Percentiles rank a stretch among this genome's conserved stretches.
phyloP scores from a whole-genome alignment of 768 basidiomycete genomes.

The Mrakia gelida region DNA sequence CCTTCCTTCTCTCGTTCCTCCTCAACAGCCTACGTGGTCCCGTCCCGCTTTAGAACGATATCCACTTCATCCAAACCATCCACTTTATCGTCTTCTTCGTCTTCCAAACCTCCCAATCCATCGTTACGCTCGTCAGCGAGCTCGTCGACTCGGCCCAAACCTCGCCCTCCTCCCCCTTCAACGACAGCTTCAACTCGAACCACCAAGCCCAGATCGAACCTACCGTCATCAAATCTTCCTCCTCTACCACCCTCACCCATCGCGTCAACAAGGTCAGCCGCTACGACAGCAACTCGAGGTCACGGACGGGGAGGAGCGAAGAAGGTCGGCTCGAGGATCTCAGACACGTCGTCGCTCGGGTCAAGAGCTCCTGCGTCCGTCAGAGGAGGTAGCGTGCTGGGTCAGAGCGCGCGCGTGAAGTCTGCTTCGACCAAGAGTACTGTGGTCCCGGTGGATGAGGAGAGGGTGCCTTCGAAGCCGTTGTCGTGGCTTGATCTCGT shows the following conservation, averaged over 20 bases:
- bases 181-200: neutral
- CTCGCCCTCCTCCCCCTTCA: neutral
- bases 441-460: neutral
- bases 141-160: neutral
- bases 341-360: neutral
- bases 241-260: neutral
- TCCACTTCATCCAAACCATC: neutral
- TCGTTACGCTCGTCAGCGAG: neutral
- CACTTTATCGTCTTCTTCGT: neutral
- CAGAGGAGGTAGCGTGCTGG: neutral
- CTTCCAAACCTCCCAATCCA: neutral
- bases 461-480: neutral
- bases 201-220: neutral
- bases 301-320: neutral
- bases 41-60: neutral
- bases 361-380: neutral
- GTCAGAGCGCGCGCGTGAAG: neutral
- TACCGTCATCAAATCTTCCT: neutral
- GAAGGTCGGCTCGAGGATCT: neutral
- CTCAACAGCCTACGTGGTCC: neutral
- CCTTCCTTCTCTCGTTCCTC: too few species aligned
- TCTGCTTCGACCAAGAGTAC: neutral
- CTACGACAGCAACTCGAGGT: neutral
- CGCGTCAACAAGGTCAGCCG: neutral
- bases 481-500: conserved; percentile 1